Percentiles rank a stretch among this genome's conserved stretches.
phyloP scores from a whole-genome alignment of 1,284 basidiomycete species.

The Pascua sp. region DNA sequence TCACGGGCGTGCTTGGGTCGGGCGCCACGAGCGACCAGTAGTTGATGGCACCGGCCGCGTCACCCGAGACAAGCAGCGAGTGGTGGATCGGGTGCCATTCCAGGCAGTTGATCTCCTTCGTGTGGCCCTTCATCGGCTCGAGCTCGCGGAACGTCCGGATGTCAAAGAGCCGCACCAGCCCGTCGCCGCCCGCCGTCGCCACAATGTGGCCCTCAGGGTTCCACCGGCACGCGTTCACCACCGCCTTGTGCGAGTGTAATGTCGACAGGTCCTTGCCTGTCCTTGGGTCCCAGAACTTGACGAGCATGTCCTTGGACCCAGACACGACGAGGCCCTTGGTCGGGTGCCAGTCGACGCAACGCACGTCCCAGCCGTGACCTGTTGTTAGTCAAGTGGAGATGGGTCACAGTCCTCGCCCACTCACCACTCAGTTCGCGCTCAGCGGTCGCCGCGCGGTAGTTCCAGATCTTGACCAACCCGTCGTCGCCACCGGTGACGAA shows the following conservation, averaged over 20 bases:
- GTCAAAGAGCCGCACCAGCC: slow-evolving; percentile 93
- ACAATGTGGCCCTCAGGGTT: slow-evolving; percentile 88
- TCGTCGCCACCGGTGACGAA: slow-evolving; percentile 96
- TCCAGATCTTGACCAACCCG: slow-evolving; percentile 89
- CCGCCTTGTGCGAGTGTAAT: slow-evolving; percentile 95
- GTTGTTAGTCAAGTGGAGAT: background rate
- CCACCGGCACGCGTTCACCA: slow-evolving; percentile 88
- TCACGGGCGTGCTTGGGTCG: slow-evolving; percentile 59
- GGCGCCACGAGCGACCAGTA: slow-evolving; percentile 77
- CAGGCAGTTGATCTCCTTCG: slow-evolving; percentile 94
- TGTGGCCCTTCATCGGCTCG: slow-evolving; percentile 84
- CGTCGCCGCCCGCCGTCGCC: slow-evolving; percentile 90
- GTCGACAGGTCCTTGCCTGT: slow-evolving; percentile 82
- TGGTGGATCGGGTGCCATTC: slow-evolving; percentile 95
- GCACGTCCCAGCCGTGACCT: slow-evolving; percentile 98
- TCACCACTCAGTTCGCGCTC: slow-evolving; percentile 73
- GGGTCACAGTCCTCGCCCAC: slow-evolving; percentile 51
- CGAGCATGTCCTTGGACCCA: slow-evolving; percentile 94
- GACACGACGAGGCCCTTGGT: slow-evolving; percentile 90
- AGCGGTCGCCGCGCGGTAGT: slow-evolving; percentile 83
- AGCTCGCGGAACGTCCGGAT: slow-evolving; percentile 97
- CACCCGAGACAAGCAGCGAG: slow-evolving; percentile 80
- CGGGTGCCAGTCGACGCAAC: slow-evolving; percentile 97
- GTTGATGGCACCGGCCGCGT: slow-evolving; percentile 85
- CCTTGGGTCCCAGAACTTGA: slow-evolving; percentile 98